Conservation (phyloP, 2,329 filamentous ascomycete species). For the Coniochaeta pulveracea region DNA sequence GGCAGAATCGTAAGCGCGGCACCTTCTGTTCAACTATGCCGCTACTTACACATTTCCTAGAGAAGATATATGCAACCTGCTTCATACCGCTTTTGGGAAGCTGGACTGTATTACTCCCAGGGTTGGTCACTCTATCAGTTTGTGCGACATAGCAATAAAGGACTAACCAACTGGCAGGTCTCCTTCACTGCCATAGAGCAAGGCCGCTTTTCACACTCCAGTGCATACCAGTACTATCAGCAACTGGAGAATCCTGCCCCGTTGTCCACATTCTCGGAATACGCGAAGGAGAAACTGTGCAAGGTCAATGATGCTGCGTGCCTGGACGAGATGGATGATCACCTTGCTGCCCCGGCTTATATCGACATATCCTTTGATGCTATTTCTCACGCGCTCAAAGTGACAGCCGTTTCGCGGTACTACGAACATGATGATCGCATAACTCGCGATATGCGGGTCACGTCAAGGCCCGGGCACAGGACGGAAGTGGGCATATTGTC, state of each 20-base stretch:
- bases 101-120: constrained; percentile 21
- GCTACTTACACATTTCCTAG: too few relatives aligned
- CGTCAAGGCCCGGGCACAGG: constrained; percentile 34
- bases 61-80: constrained; percentile 17
- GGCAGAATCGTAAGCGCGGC: constrained; percentile 14
- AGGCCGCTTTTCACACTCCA: constrained; percentile 46
- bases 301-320: constrained; percentile 33
- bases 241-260: constrained; percentile 45
- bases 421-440: too few relatives aligned
- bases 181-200: constrained; percentile 50
- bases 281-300: constrained; percentile 43
- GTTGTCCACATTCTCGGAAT: constrained; percentile 42
- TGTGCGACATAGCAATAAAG: background rate
- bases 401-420: constrained; percentile 55
- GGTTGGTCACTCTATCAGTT: constrained; percentile 13
- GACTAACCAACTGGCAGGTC: constrained; percentile 30
- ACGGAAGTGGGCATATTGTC: constrained; percentile 76
- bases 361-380: constrained; percentile 71
- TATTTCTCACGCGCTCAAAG: constrained; percentile 50
- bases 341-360: too few relatives aligned
- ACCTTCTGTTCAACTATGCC: too few relatives aligned
- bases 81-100: constrained; percentile 20
- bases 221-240: constrained; percentile 62
- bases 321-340: constrained; percentile 28
- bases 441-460: constrained; percentile 29